Evolutionary conservation across 1,284 basidiomycete species (phyloP).

Genomic region (Rhodotorula sp.): DNA sequence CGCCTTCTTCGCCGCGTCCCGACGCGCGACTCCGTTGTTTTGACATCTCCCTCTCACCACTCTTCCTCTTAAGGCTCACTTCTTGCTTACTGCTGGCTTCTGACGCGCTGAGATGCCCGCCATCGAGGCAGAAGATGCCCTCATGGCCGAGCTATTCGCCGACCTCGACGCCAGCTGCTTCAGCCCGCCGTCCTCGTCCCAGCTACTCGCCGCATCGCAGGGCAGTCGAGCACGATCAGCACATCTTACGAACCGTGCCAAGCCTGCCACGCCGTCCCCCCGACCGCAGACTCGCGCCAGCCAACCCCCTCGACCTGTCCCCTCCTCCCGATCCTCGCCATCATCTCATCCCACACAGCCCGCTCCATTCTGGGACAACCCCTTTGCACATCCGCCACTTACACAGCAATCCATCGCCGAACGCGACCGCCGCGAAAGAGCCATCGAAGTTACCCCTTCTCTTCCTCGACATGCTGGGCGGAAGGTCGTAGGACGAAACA

Average conservation of each 20-base stretch:
- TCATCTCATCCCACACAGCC: no score
- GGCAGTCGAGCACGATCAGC: constrained; percentile 49
- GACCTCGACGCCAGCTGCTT: constrained; percentile 50
- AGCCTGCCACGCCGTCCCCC: no score
- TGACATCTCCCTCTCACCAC: background rate
- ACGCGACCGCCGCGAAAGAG: background rate
- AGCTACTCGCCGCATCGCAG: constrained; percentile 31
- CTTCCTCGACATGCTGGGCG: background rate
- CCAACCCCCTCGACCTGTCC: no score
- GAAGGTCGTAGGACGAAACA: no score
- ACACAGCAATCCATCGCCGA: constrained; percentile 33
- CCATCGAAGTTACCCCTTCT: background rate
- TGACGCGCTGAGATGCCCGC: constrained; percentile 1
- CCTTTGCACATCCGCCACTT: constrained; percentile 46
- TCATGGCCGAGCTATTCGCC: constrained; percentile 55
- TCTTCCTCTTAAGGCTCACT: background rate
- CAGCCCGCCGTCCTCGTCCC: constrained; percentile 16
- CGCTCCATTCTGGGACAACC: constrained; percentile 43
- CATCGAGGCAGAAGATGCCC: constrained; percentile 52
- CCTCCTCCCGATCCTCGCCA: no score
- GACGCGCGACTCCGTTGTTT: background rate
- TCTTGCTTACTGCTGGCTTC: background rate
- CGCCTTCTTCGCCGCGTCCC: background rate
- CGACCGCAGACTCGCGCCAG: no score
- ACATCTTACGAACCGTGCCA: background rate